A percentile compares a stretch with the other conserved stretches of the same genome.
Conservation (phyloP, 768 basidiomycete genomes). For the Lactifluus pinguis region DNA sequence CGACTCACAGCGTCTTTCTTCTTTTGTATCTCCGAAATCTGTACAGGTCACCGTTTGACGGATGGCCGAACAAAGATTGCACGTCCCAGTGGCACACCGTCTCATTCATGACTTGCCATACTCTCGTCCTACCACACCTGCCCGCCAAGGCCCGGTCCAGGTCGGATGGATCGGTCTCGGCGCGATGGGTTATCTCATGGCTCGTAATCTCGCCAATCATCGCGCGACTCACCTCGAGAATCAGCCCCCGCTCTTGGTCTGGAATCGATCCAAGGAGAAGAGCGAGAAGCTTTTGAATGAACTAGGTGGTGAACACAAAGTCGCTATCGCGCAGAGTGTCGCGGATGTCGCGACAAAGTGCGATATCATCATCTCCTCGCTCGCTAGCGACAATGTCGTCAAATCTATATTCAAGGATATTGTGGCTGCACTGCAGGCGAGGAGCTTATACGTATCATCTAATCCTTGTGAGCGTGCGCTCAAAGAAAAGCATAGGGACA, state of each 20-base stretch:
- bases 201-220: constrained; percentile 62
- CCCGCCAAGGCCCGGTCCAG: constrained; percentile 23
- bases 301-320: constrained; percentile 40
- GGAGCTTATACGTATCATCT: neutral
- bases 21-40: too few relatives aligned
- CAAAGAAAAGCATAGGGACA: constrained; percentile 17
- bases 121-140: constrained; percentile 52
- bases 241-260: constrained; percentile 53
- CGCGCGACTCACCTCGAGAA: constrained; percentile 30
- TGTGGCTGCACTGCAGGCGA: constrained; percentile 48
- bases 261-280: constrained; percentile 64
- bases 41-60: too few relatives aligned
- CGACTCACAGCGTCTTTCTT: too few relatives aligned
- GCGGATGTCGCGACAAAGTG: constrained; percentile 27
- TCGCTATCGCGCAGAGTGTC: constrained; percentile 40
- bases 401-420: constrained; percentile 54
- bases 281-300: constrained; percentile 47
- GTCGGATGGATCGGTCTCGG: constrained; percentile 49
- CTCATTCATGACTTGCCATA: constrained; percentile 32
- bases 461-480: neutral
- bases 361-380: constrained; percentile 67
- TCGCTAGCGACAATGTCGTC: constrained; percentile 65
- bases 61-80: constrained; percentile 11
- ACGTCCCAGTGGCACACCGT: constrained; percentile 8
- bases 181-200: constrained; percentile 71